These are phyloP conservation scores for Boechera retrofracta DNA, from an alignment of 345 rosid genomes.

Conservation along the genomic window DNA sequence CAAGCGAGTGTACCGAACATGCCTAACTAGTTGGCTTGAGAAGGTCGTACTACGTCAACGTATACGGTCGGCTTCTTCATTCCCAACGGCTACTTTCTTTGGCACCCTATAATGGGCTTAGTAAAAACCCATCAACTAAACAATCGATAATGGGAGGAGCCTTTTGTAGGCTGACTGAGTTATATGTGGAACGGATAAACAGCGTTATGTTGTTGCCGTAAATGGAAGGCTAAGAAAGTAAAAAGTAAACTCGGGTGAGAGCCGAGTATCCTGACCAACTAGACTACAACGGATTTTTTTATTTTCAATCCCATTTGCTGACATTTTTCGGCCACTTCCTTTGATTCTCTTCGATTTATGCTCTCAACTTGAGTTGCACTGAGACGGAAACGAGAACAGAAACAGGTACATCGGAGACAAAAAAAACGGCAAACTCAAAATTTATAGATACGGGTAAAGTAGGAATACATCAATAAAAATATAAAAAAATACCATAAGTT, in stretches of 20 bases:
- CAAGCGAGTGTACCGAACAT: conserved; percentile 23
- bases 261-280: conserved; percentile 46
- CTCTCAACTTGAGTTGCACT: too few relatives aligned
- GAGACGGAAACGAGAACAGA: too few relatives aligned
- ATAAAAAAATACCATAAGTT: too few relatives aligned
- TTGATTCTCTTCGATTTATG: too few relatives aligned
- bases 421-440: too few relatives aligned
- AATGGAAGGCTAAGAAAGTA: background rate
- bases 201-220: background rate
- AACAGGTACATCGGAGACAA: too few relatives aligned
- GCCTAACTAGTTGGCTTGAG: conserved; percentile 36
- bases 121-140: conserved; percentile 9
- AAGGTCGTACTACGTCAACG: conserved; percentile 26
- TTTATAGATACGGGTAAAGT: too few relatives aligned
- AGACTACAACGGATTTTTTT: background rate
- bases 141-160: background rate
- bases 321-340: too few relatives aligned
- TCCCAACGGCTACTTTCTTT: background rate
- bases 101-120: background rate
- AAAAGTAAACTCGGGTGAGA: conserved; percentile 48
- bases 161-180: background rate
- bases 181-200: background rate
- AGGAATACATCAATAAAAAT: too few relatives aligned
- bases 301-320: background rate
- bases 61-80: background rate